Conservation (phyloP, 257 asterid species). For the Petunia axillaris region DNA sequence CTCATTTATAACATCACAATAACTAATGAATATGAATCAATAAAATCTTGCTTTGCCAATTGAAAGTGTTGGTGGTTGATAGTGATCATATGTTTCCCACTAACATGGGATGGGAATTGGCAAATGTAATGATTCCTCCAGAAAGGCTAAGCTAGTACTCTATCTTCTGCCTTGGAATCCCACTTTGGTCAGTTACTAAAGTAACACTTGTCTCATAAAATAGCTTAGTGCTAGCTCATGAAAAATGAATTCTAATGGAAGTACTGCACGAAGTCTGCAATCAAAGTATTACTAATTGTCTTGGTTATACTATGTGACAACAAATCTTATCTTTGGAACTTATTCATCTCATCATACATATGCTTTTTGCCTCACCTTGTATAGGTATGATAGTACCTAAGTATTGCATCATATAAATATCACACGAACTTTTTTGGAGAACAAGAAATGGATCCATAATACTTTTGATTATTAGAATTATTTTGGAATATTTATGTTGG, state of each 20-base stretch:
- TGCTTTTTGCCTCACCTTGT: neutral
- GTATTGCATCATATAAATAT: too few species aligned
- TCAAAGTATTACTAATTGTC: neutral
- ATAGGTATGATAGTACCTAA: too few species aligned
- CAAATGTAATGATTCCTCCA: constrained; percentile 32
- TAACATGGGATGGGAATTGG: constrained; percentile 11
- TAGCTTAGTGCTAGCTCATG: constrained; percentile 2
- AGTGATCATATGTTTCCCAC: constrained; percentile 16
- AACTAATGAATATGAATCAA: neutral
- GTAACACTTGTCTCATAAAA: constrained; percentile 20
- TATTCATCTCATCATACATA: neutral
- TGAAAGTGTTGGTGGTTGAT: neutral
- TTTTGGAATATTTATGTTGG: too few species aligned
- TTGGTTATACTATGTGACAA: neutral
- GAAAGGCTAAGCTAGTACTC: constrained; percentile 19
- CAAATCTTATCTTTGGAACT: neutral
- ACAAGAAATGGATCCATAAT: too few species aligned
- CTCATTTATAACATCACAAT: neutral
- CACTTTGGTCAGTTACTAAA: constrained; percentile 22
- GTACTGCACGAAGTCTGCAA: neutral
- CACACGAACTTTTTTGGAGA: too few species aligned
- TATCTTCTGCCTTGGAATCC: constrained; percentile 7
- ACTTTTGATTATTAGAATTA: too few species aligned
- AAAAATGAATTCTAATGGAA: neutral
- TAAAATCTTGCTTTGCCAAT: neutral